phyloP scores from a whole-genome alignment of 257 asterid genomes.

The Penstemon newberryi region DNA sequence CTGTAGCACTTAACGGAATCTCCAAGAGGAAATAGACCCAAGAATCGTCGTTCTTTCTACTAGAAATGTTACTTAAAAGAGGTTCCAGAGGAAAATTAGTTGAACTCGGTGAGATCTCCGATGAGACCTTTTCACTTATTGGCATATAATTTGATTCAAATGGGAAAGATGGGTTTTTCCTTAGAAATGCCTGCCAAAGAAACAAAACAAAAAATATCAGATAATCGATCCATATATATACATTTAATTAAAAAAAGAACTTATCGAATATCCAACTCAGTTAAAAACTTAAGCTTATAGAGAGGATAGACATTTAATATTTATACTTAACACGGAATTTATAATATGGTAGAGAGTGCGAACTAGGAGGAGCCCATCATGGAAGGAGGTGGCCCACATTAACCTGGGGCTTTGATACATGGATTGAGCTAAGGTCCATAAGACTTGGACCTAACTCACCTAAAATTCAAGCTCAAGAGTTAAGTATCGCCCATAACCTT shows the following conservation, averaged over 20 bases:
- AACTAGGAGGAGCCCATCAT: too few species aligned
- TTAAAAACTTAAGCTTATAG: too few species aligned
- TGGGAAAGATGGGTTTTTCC: slow-evolving; percentile 56
- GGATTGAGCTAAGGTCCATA: too few species aligned
- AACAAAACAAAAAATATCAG: slow-evolving; percentile 25
- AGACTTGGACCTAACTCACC: too few species aligned
- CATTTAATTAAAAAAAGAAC: too few species aligned
- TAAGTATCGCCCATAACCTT: too few species aligned
- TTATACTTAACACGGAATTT: not conserved
- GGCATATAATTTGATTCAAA: slow-evolving; percentile 84
- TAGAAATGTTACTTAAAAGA: slow-evolving; percentile 67
- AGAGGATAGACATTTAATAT: not conserved
- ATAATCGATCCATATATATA: slow-evolving; percentile 11
- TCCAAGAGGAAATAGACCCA: slow-evolving; percentile 89
- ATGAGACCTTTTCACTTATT: slow-evolving; percentile 42
- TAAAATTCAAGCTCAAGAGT: too few species aligned
- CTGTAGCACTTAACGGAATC: slow-evolving; percentile 78
- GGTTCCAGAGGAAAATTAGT: slow-evolving; percentile 75
- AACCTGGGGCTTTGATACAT: too few species aligned
- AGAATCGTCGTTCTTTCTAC: slow-evolving; percentile 35
- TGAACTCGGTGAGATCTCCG: slow-evolving; percentile 45
- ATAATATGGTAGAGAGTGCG: too few species aligned
- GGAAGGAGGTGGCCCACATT: too few species aligned
- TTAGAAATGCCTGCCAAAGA: slow-evolving; percentile 67
- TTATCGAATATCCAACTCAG: too few species aligned